These are phyloP conservation scores for Xylariaceae sp. DNA, from an alignment of 2,329 filamentous ascomycete species.

Conservation along the genomic window DNA sequence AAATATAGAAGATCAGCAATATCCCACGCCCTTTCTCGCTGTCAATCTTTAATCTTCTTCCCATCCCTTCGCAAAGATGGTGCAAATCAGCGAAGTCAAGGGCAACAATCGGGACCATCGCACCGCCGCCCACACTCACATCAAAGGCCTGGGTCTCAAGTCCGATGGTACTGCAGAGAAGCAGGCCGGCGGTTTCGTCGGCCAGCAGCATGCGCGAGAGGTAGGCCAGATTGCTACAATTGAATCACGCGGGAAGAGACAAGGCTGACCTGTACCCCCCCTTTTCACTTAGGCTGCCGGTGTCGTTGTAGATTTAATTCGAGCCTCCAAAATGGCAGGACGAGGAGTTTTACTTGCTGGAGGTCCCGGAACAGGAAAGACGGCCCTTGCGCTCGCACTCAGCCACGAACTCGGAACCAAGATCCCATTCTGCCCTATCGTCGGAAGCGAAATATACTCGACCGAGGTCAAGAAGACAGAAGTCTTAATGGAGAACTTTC, in stretches of 20 bases:
- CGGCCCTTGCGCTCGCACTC: conserved; percentile 88
- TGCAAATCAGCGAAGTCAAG: conserved; percentile 92
- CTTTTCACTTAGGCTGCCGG: conserved; percentile 67
- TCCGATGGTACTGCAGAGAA: conserved; percentile 80
- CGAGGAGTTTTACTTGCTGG: conserved; percentile 89
- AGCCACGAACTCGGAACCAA: conserved; percentile 97
- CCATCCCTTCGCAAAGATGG: conserved; percentile 54
- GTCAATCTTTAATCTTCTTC: not conserved
- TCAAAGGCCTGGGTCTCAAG: conserved; percentile 88
- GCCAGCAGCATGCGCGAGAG: conserved; percentile 83
- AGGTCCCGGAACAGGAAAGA: conserved; percentile 95
- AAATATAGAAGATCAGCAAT: too few species aligned
- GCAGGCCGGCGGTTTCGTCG: conserved; percentile 79
- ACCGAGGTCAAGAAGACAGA: conserved; percentile 99
- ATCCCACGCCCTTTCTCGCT: too few species aligned
- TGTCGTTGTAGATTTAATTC: conserved; percentile 92
- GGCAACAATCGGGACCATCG: conserved; percentile 91
- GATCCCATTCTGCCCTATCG: conserved; percentile 97
- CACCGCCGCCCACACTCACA: conserved; percentile 95
- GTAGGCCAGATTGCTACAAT: conserved; percentile 40
- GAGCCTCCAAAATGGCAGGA: conserved; percentile 95
- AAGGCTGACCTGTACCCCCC: conserved; percentile 17
- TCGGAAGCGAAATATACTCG: conserved; percentile 96
- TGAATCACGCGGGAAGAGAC: conserved; percentile 2
- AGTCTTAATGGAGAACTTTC: conserved; percentile 98